Evolutionary conservation across 768 basidiomycete genomes (phyloP).

Genomic region (Mycena filopes): DNA sequence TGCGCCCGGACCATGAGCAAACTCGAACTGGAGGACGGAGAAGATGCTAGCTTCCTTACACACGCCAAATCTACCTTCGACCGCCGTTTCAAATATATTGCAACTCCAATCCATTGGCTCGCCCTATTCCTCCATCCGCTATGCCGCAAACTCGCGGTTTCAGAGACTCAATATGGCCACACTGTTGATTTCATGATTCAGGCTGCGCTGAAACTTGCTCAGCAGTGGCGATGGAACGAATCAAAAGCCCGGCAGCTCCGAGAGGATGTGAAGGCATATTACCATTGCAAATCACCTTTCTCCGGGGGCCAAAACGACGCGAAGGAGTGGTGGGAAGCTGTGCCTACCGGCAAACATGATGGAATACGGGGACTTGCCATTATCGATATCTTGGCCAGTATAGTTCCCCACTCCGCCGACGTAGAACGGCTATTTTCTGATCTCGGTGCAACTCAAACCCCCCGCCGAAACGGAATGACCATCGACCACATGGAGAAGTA

Average conservation of each 20-base stretch:
- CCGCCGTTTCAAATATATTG: background rate
- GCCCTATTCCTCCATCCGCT: background rate
- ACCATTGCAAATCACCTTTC: background rate
- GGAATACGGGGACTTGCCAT: background rate
- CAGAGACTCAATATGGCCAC: no score
- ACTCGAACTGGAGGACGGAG: background rate
- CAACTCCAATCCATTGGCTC: background rate
- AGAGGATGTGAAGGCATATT: background rate
- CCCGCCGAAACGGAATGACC: background rate
- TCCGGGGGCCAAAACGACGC: background rate
- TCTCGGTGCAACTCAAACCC: conserved; percentile 1
- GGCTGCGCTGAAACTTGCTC: no score
- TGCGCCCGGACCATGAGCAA: background rate
- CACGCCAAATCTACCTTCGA: background rate
- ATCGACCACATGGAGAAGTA: background rate
- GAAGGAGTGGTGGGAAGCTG: background rate
- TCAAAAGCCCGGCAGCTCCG: background rate
- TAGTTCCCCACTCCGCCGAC: background rate
- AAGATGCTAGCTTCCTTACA: background rate
- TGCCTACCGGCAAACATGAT: background rate
- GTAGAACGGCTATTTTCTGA: background rate
- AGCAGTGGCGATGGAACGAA: no score
- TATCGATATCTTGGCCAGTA: background rate
- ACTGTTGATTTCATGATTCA: no score
- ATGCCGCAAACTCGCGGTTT: background rate